These are phyloP conservation scores for Suillus tomentosus DNA, from an alignment of 768 basidiomycete species.

Conservation along the genomic window DNA sequence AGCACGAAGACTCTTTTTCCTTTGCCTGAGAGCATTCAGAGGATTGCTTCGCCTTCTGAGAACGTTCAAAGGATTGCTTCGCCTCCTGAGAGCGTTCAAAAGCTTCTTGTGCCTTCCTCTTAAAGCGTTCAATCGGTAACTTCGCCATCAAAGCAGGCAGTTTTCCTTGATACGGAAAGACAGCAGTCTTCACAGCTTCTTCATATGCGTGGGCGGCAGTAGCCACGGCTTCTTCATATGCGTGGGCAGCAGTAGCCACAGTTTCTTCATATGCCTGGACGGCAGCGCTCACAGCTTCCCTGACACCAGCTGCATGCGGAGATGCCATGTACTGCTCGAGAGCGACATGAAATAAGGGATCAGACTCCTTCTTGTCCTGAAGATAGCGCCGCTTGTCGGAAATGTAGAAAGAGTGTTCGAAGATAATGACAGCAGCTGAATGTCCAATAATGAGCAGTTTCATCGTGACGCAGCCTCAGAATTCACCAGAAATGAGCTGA, in stretches of 20 bases:
- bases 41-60: no score
- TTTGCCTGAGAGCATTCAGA: no score
- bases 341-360: neutral
- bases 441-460: neutral
- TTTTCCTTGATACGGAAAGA: no score
- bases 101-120: no score
- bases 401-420: neutral
- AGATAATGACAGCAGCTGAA: neutral
- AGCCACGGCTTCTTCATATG: no score
- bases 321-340: neutral
- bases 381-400: neutral
- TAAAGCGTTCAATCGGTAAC: no score
- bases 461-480: neutral
- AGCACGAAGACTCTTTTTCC: no score
- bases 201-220: no score
- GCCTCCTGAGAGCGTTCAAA: no score
- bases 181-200: no score
- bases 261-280: neutral
- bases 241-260: neutral
- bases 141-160: no score
- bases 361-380: neutral
- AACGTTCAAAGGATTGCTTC: no score
- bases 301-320: neutral
- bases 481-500: constrained; percentile 2
- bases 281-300: neutral